Percentiles rank a stretch among this genome's conserved stretches.
These are phyloP conservation scores for Lipomyces yamadae DNA, from an alignment of 805 yeast species.

Conservation along the genomic window DNA sequence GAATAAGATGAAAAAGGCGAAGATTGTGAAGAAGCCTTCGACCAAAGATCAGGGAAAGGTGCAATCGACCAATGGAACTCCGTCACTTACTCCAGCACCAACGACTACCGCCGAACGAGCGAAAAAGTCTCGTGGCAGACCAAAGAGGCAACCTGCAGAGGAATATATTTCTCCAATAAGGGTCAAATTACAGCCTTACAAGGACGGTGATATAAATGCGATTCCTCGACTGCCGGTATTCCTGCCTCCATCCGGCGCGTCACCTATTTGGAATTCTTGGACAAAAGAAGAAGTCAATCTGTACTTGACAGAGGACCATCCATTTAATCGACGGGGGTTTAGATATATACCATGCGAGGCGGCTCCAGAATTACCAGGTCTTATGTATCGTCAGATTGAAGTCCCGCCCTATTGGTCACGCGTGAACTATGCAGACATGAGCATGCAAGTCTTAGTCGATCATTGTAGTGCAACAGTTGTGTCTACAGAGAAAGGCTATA, in stretches of 20 bases:
- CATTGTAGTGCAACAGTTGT: slow-evolving; percentile 48
- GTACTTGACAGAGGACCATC: slow-evolving; percentile 71
- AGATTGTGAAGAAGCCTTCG: slow-evolving; percentile 10
- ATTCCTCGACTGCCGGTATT: slow-evolving; percentile 34
- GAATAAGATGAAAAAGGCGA: slow-evolving; percentile 15
- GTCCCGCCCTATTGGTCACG: slow-evolving; percentile 66
- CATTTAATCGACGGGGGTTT: slow-evolving; percentile 78
- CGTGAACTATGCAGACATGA: slow-evolving; percentile 69
- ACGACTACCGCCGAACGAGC: slow-evolving; percentile 10
- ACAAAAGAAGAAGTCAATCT: slow-evolving; percentile 42
- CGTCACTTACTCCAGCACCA: not conserved
- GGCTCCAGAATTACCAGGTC: slow-evolving; percentile 55
- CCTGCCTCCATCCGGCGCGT: slow-evolving; percentile 3
- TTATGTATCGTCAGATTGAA: slow-evolving; percentile 74
- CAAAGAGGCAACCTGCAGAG: not conserved
- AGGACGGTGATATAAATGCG: slow-evolving; percentile 27
- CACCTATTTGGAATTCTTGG: slow-evolving; percentile 1
- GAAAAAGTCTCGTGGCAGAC: slow-evolving; percentile 14
- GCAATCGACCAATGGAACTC: not conserved
- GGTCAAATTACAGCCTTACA: slow-evolving; percentile 34
- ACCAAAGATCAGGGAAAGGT: slow-evolving; percentile 15
- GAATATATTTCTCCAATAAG: slow-evolving; percentile 29
- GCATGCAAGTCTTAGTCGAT: slow-evolving; percentile 59
- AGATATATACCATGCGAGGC: slow-evolving; percentile 81
- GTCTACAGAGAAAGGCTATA: slow-evolving; percentile 75